Evolutionary conservation across 2,329 filamentous ascomycete genomes (phyloP), one percentile per base, ranked within the genome.

Genomic region (Aspergillus ochraceoroseus): DNA sequence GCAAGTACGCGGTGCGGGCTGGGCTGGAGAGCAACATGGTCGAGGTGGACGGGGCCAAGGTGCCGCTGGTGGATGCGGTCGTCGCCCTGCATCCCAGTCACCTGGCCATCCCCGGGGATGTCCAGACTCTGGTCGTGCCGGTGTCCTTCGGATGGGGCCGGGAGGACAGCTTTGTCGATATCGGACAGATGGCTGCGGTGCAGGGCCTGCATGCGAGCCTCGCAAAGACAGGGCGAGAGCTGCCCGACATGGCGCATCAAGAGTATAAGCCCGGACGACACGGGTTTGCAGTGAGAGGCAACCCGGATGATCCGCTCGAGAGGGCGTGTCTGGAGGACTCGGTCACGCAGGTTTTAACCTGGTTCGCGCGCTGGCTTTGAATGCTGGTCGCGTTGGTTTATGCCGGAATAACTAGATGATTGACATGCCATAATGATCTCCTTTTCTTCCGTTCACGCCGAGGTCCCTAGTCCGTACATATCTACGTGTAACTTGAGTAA

Each of bases 281-380:
- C 9, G 32, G 32, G 12, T 34, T 34, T 15, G 32, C 32, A 7
- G 19, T 34, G 5, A 11, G 32, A 4, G 32, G 32, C 1, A 34
- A 34, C 15, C 32, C 32, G 6, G 32, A 34, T 25, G 32, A 34
- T 34, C 32, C 32, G 11, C 14, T 34, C n/a, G 32, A 34, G 12
- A 22, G 32, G 19, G 32, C 32, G 9, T 34, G 32, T 13, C 13
- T 34, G 17, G 32, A 34, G 19, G 32, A 34, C 3, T 34, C 32
- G 2, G 18, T 22, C n/a, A 26, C 22, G 32, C 32, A 34, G 32
- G 32, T 25, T 5, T 11, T 34, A n/a, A 20, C 22, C 13, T 34
- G 32, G 32, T 34, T 34, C 25, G 20, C 11, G 7, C 32, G 32
- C 11, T 34, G 32, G 32, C 13, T 34, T 8, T 34, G 32, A 34